Conservation (phyloP, 208 protist genomes). For the Balamuthia mandrillaris region DNA sequence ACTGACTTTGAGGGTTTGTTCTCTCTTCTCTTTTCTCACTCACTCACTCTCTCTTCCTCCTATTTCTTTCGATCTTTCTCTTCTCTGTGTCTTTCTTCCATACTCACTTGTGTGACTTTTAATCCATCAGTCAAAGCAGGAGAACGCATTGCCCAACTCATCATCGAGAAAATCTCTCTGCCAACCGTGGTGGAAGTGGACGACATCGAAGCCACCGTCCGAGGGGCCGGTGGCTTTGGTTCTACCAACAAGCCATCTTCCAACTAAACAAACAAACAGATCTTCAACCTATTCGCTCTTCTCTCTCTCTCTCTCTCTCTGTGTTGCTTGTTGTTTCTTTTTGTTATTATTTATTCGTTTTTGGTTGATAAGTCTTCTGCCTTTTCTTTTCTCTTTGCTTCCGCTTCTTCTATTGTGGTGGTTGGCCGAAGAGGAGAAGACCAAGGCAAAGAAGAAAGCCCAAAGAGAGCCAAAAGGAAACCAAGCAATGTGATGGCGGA, state of each 20-base stretch:
- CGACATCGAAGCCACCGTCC: slow-evolving; percentile 15
- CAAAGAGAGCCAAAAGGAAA: too few relatives aligned
- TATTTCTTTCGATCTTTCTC: neutral
- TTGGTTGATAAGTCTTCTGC: too few relatives aligned
- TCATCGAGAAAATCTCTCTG: slow-evolving; percentile 72
- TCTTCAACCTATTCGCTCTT: too few relatives aligned
- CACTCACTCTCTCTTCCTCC: neutral
- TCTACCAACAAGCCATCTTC: slow-evolving; percentile 21
- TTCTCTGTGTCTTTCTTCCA: neutral
- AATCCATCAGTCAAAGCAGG: slow-evolving; percentile 43
- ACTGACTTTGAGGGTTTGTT: slow-evolving; percentile 55
- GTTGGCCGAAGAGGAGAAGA: too few relatives aligned
- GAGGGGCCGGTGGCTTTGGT: slow-evolving; percentile 37
- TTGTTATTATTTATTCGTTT: too few relatives aligned
- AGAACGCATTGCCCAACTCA: slow-evolving; percentile 79
- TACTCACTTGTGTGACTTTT: neutral
- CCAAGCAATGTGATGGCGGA: too few relatives aligned
- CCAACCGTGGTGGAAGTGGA: slow-evolving; percentile 56
- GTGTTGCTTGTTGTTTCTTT: too few relatives aligned
- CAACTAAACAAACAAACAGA: too few relatives aligned
- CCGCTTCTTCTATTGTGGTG: too few relatives aligned
- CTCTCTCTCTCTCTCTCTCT: too few relatives aligned
- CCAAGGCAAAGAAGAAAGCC: too few relatives aligned
- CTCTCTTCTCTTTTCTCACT: neutral
- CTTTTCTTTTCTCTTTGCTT: too few relatives aligned